Conservation (phyloP, 2,329 filamentous ascomycete species). For the Alternaria sp. region DNA sequence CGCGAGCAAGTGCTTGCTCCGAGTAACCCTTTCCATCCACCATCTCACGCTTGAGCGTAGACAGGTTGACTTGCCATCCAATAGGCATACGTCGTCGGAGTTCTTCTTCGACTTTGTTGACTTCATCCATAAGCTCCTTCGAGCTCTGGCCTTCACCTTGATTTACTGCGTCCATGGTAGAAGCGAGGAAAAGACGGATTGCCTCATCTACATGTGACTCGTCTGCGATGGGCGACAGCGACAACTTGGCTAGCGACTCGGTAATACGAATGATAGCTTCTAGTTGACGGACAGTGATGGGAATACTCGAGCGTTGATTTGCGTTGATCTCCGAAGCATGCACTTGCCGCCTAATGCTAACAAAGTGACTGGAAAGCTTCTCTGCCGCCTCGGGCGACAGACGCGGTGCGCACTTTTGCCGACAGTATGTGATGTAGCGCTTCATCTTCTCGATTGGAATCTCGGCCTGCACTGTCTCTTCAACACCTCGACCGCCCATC, state of each 20-base stretch:
- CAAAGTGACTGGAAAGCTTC: conserved; percentile 96
- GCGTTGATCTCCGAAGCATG: conserved; percentile 89
- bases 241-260: conserved; percentile 91
- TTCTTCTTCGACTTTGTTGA: conserved; percentile 85
- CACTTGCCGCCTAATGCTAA: conserved; percentile 93
- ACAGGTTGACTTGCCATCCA: conserved; percentile 92
- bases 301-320: conserved; percentile 90
- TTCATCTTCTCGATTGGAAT: conserved; percentile 97
- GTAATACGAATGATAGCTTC: conserved; percentile 98
- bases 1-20: conserved; percentile 84
- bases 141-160: conserved; percentile 81
- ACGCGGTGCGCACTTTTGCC: conserved; percentile 89
- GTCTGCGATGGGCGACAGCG: conserved; percentile 83
- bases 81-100: conserved; percentile 87
- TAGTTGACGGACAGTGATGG: conserved; percentile 95
- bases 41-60: conserved; percentile 87
- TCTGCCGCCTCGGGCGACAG: conserved; percentile 91
- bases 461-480: conserved; percentile 85
- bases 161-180: conserved; percentile 96
- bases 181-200: conserved; percentile 93
- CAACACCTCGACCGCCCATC: conserved; percentile 84
- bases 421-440: conserved; percentile 96
- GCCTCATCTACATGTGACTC: conserved; percentile 96
- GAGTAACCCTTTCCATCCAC: conserved; percentile 90
- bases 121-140: conserved; percentile 90